Conservation (phyloP, 2,329 filamentous ascomycete genomes). For the Myriosclerotinia curreyana region DNA sequence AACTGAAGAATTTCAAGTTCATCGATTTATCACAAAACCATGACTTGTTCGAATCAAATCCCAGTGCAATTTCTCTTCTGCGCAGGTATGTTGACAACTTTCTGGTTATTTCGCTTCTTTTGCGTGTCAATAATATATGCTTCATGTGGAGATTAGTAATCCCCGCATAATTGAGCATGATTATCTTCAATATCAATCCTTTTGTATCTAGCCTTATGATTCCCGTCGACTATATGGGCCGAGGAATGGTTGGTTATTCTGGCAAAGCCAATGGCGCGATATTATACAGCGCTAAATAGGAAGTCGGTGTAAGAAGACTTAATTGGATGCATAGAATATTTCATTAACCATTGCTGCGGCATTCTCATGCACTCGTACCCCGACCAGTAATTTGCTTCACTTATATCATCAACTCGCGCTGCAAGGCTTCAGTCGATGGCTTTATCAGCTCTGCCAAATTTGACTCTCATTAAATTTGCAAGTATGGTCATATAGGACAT, state of each 20-base stretch:
- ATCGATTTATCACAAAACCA: slow-evolving; percentile 91
- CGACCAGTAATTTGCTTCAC: slow-evolving; percentile 17
- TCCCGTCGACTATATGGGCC: not conserved
- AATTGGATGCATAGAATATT: not conserved
- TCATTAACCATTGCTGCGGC: not conserved
- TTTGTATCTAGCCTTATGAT: slow-evolving; percentile 5
- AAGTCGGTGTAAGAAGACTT: not conserved
- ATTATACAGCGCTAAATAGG: not conserved
- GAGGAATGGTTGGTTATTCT: not conserved
- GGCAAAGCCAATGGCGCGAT: not conserved
- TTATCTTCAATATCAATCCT: slow-evolving; percentile 5
- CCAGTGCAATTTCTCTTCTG: slow-evolving; percentile 71
- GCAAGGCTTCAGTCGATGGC: not conserved
- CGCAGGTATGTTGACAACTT: slow-evolving; percentile 56
- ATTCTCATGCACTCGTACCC: slow-evolving; percentile 8
- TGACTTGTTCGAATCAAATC: slow-evolving; percentile 68
- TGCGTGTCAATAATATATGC: not conserved
- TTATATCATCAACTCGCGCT: slow-evolving; percentile 10
- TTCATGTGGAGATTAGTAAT: slow-evolving; percentile 13
- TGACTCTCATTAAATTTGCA: not conserved
- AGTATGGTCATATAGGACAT: not conserved
- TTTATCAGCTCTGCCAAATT: slow-evolving; percentile 15
- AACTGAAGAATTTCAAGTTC: slow-evolving; percentile 73
- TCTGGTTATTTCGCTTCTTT: slow-evolving; percentile 24
- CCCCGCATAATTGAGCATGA: not conserved